A percentile compares a stretch with the other conserved stretches of the same genome.
Evolutionary conservation across 2,329 filamentous ascomycete species (phyloP).

Genomic region (Fusarium haematococcum): DNA sequence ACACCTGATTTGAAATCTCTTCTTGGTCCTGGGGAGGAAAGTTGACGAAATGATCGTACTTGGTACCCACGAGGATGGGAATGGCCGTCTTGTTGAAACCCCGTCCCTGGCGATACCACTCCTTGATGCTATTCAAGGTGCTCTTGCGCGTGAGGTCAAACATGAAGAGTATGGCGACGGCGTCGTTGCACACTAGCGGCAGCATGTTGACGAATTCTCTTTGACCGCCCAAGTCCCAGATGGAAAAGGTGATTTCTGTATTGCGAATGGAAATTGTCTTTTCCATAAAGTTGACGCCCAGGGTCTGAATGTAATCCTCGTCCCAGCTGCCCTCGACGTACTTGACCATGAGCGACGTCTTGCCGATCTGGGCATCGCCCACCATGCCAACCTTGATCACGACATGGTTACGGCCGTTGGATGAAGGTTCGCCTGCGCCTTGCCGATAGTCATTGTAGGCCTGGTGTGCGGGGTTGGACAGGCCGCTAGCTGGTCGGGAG

Average conservation of each 20-base stretch:
- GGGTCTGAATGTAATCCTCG: slow-evolving; percentile 98
- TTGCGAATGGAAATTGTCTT: slow-evolving; percentile 99
- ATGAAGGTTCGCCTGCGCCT: slow-evolving; percentile 49
- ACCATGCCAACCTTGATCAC: slow-evolving; percentile 99
- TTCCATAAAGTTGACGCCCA: slow-evolving; percentile 99
- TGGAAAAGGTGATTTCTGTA: slow-evolving; percentile 99
- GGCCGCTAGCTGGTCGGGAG: slow-evolving; percentile 67
- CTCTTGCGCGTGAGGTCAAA: slow-evolving; percentile 98
- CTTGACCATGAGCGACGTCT: slow-evolving; percentile 99
- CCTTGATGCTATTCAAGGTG: slow-evolving; percentile 98
- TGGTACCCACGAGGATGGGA: slow-evolving; percentile 95
- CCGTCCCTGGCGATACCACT: slow-evolving; percentile 97
- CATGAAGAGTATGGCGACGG: slow-evolving; percentile 99
- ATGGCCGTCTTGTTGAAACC: slow-evolving; percentile 99
- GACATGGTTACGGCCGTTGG: slow-evolving; percentile 75
- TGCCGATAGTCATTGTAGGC: slow-evolving; percentile 60
- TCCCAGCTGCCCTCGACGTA: slow-evolving; percentile 99
- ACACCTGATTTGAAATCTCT: slow-evolving; percentile 95
- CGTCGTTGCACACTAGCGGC: slow-evolving; percentile 98
- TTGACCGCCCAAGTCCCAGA: slow-evolving; percentile 98
- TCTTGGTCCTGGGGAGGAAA: slow-evolving; percentile 98
- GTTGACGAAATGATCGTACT: slow-evolving; percentile 99
- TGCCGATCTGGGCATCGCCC: slow-evolving; percentile 97
- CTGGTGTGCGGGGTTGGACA: slow-evolving; percentile 59
- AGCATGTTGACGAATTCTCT: slow-evolving; percentile 99